Evolutionary conservation across 345 rosid species (phyloP), one percentile per base, ranked within the genome.

Genomic region (Diplotaxis tenuifolia): DNA sequence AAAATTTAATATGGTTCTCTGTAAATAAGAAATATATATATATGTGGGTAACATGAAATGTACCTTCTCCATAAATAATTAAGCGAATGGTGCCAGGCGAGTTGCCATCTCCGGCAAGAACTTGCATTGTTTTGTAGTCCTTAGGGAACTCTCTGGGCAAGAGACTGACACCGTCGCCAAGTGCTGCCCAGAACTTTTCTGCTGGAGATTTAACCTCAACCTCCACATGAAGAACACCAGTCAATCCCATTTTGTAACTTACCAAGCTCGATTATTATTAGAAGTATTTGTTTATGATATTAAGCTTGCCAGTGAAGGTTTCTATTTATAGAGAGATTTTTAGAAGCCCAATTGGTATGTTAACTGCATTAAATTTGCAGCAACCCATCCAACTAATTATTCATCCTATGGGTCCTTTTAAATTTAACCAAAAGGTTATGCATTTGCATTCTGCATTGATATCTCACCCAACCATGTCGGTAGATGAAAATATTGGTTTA

Each of bases 91-190:
- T 85, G 70, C 97, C 95, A 27, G 87, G 79, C 29, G 84, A 75
- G 79, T 87, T 89, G 60, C 96, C 98, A 62, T 94, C 97, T 11
- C 98, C 97, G 62, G 89, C 82, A 1, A 91, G 86, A 25, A 91
- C 87, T 76, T 88, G 81, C 75, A 94, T 91, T 84, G 80, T 79
- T 87, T 88, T 86, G 86, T 89, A 94, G 67, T 87, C 89, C 5
- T 89, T 76, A 67, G 98, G 89, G 71, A 91, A 84, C 45, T 77
- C 80, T 80, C 75, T 84, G 21, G 97, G 96, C 65, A 89, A 88
- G 34, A 87, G 79, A 36, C 68, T 71, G 70, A 88, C 72, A 10
- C 92, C 86, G 60, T 93, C 91, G 29, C 94, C 86, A 18, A 93
- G 77, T 62, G 59, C 70, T 50, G 8, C 65, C 97, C 94, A 91